phyloP scores from a whole-genome alignment of 768 basidiomycete genomes.

The Artomyces pyxidatus region DNA sequence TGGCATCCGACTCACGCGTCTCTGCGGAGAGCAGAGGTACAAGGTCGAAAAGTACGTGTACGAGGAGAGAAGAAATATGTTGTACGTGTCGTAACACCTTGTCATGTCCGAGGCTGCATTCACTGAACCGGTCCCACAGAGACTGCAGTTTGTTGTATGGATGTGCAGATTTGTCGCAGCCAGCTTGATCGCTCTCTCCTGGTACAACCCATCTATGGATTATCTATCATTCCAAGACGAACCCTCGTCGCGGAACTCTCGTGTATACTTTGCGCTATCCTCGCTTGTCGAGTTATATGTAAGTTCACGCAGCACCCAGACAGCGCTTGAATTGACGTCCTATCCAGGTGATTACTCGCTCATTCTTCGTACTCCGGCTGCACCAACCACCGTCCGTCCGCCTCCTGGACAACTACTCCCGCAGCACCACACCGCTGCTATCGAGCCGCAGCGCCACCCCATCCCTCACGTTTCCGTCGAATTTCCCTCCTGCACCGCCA shows the following conservation, averaged over 20 bases:
- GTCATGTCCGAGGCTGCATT: background rate
- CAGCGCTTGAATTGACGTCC: conserved; percentile 1
- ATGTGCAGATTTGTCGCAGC: conserved; percentile 44
- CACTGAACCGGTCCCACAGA: conserved; percentile 35
- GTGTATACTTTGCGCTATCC: conserved; percentile 39
- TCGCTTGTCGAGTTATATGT: conserved; percentile 51
- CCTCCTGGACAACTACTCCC: conserved; percentile 51
- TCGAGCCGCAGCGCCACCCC: conserved; percentile 37
- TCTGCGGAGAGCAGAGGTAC: conserved; percentile 48
- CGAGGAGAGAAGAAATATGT: conserved; percentile 56
- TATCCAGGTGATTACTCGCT: conserved; percentile 41
- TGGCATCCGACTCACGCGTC: conserved; percentile 83
- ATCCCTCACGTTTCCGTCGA: conserved; percentile 17
- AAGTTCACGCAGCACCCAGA: conserved; percentile 19
- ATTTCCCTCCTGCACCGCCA: conserved; percentile 15
- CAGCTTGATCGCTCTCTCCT: conserved; percentile 33
- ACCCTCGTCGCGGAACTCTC: conserved; percentile 28
- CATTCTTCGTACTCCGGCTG: conserved; percentile 48
- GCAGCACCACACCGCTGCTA: conserved; percentile 18
- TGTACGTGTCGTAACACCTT: conserved; percentile 30
- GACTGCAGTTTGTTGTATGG: conserved; percentile 56
- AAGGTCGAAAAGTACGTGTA: conserved; percentile 65
- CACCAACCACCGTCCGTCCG: conserved; percentile 66
- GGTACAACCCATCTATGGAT: conserved; percentile 34
- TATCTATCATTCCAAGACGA: conserved; percentile 28